Evolutionary conservation across 1,284 basidiomycete genomes (phyloP), one percentile per base, ranked within the genome.

Genomic region (Irpex rosettiformis): DNA sequence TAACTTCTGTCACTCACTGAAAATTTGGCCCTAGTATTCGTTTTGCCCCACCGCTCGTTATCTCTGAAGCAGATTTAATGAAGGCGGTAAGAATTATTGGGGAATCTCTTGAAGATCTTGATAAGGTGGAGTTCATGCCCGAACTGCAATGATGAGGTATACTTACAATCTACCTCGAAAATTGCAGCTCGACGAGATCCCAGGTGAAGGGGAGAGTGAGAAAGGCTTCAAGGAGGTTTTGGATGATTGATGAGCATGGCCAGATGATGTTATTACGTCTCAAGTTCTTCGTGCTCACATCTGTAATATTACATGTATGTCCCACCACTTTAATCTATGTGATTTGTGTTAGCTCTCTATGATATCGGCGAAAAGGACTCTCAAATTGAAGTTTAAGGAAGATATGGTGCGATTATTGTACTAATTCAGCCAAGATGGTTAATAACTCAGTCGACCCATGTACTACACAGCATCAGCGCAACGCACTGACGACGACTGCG

Each of bases 1-100:
- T 13, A 28, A 48, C 21, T 58, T 58, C 59, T 27, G 54, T 58
- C 48, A 13, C 53, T 43, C 51, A n/a, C n/a, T n/a, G n/a, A n/a
- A n/a, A n/a, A n/a, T n/a, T 8, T 48, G 57, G 25, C 64, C 21
- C 8, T 22, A 95, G 93, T 55, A 94, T 99, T 65, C 92, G 96
- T 30, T 95, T 99, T 68, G 93, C 96, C 1, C 96, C 96, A 2
- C 96, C 96, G 1, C 77, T 99, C 48, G 94, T 98, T 58, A 98
- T 99, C 62, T 79, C 83, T 21, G 93, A 98, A 69, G 86, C 84
- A 42, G 94, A 98, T 62, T 70, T 98, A 58, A 76, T 80, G 71
- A 86, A 84, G 73, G 89, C 88, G 16, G 79, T 98, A 13, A 73
- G 76, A 58, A 86, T 93, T 59, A 95, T 99, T 68, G 83, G 81